Evolutionary conservation across 2,329 filamentous ascomycete species (phyloP).

Genomic region (Cryphonectria carpinicola): DNA sequence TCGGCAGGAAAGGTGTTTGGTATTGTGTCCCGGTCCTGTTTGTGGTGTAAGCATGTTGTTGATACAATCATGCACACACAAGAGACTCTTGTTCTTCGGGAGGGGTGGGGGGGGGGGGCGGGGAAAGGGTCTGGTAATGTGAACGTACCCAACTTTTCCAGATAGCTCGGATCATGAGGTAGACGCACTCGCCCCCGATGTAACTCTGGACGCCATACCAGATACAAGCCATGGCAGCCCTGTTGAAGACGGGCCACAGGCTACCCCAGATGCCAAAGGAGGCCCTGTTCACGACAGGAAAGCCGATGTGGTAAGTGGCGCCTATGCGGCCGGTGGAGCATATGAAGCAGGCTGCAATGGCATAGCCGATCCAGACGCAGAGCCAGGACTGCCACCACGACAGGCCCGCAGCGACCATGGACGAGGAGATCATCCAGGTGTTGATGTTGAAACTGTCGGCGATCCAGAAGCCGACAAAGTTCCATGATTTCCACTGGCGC

Average conservation of each 20-base stretch:
- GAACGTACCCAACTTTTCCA: conserved; percentile 68
- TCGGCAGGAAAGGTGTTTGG: conserved; percentile 67
- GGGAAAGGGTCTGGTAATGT: not conserved
- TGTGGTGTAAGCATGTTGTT: conserved; percentile 28
- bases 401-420: conserved; percentile 76
- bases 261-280: conserved; percentile 90
- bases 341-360: conserved; percentile 75
- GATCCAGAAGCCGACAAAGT: conserved; percentile 88
- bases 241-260: conserved; percentile 86
- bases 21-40: conserved; percentile 54
- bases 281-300: conserved; percentile 77
- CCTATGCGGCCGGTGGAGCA: conserved; percentile 81
- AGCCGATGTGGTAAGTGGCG: conserved; percentile 85
- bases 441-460: conserved; percentile 88
- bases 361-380: conserved; percentile 87
- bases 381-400: conserved; percentile 93
- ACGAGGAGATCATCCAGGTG: conserved; percentile 91
- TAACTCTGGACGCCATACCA: conserved; percentile 88
- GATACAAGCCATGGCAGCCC: conserved; percentile 82
- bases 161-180: conserved; percentile 85
- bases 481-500: conserved; percentile 83
- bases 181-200: conserved; percentile 84
- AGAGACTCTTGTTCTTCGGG: not conserved
- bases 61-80: conserved; percentile 1
- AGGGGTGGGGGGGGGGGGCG: too few species aligned